These are phyloP conservation scores for Grosmannia penicillata DNA, from an alignment of 2,329 filamentous ascomycete genomes.

Conservation along the genomic window DNA sequence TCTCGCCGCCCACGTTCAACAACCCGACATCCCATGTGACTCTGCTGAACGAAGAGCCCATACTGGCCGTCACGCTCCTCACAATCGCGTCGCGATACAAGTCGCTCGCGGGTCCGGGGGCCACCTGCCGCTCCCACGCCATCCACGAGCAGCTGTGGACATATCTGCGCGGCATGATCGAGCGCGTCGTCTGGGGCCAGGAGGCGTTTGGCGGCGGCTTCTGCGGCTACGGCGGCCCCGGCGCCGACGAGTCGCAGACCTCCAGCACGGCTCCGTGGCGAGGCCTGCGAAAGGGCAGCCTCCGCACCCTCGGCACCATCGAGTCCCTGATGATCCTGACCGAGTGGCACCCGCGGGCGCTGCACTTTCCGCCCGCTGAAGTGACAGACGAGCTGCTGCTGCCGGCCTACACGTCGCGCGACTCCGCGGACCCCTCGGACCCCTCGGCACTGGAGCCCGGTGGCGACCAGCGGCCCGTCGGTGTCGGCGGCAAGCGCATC, in stretches of 20 bases:
- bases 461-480: constrained; percentile 28
- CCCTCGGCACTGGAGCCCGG: constrained; percentile 26
- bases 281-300: constrained; percentile 58
- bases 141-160: constrained; percentile 95
- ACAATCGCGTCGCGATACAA: constrained; percentile 85
- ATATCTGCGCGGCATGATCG: constrained; percentile 88
- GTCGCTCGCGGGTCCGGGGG: constrained; percentile 63
- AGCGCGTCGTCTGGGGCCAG: constrained; percentile 87
- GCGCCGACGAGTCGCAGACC: constrained; percentile 43
- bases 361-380: constrained; percentile 84
- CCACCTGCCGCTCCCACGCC: constrained; percentile 69
- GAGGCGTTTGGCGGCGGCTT: constrained; percentile 88
- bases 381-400: constrained; percentile 54
- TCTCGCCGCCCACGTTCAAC: constrained; percentile 81
- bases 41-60: constrained; percentile 79
- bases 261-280: constrained; percentile 57
- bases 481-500: constrained; percentile 70
- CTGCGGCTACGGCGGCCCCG: constrained; percentile 64
- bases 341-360: constrained; percentile 88
- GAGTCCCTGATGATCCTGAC: constrained; percentile 89
- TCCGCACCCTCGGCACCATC: constrained; percentile 83
- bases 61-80: constrained; percentile 79
- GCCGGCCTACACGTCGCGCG: too few species aligned
- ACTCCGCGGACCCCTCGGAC: too few species aligned
- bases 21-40: constrained; percentile 66